phyloP scores from a whole-genome alignment of 2,329 filamentous ascomycete genomes.

The Tolypocladium tundrense region DNA sequence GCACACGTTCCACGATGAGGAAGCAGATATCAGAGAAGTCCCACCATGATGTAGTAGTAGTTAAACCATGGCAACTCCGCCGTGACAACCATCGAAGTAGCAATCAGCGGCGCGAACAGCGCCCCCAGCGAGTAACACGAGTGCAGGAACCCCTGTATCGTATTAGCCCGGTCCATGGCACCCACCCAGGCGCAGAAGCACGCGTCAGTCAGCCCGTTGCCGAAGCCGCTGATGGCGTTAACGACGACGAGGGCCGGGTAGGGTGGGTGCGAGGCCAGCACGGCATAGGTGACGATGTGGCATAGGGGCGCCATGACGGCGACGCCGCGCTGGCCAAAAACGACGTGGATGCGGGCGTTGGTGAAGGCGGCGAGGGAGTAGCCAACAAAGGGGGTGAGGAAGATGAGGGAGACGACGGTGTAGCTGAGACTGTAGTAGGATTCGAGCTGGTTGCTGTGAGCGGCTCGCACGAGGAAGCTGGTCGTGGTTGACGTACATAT shows the following conservation, averaged over 20 bases:
- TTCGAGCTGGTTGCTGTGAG: constrained; percentile 36
- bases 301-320: constrained; percentile 50
- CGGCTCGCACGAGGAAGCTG: neutral
- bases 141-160: constrained; percentile 56
- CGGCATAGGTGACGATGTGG: constrained; percentile 51
- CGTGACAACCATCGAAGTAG: constrained; percentile 56
- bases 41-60: constrained; percentile 64
- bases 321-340: constrained; percentile 55
- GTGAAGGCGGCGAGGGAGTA: constrained; percentile 51
- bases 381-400: constrained; percentile 52
- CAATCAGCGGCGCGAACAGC: constrained; percentile 52
- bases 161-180: constrained; percentile 57
- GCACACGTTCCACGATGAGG: neutral
- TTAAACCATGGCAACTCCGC: constrained; percentile 51
- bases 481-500: constrained; percentile 16
- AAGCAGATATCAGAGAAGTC: constrained; percentile 10
- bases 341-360: constrained; percentile 50
- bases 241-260: constrained; percentile 53
- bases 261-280: constrained; percentile 51
- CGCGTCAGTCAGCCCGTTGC: constrained; percentile 51
- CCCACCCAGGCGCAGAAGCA: constrained; percentile 44
- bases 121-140: constrained; percentile 57
- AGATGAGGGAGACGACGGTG: constrained; percentile 51
- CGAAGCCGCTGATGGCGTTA: constrained; percentile 55
- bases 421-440: constrained; percentile 50